These are phyloP conservation scores for Eragrostis curvula DNA, from an alignment of 176 grass and related monocot genomes.

Conservation along the genomic window DNA sequence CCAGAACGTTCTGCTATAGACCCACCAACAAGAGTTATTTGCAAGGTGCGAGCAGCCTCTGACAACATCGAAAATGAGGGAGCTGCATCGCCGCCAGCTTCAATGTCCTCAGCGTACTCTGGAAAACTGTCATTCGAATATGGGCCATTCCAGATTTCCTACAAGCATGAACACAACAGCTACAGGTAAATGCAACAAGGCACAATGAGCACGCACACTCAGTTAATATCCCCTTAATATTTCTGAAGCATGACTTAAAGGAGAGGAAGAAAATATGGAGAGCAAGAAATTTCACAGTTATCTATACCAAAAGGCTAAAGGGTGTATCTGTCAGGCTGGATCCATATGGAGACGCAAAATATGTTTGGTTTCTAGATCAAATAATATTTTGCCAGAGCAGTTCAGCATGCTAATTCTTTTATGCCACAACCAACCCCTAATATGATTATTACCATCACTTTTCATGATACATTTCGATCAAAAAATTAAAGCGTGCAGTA, in stretches of 20 bases:
- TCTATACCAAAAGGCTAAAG: background rate
- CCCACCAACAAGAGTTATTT: conserved; percentile 92
- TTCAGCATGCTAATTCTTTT: background rate
- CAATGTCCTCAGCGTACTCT: conserved; percentile 87
- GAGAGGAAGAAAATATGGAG: background rate
- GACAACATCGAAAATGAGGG: conserved; percentile 92
- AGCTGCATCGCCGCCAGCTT: conserved; percentile 77
- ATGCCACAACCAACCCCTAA: background rate
- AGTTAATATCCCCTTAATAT: too few relatives aligned
- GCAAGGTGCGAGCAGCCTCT: conserved; percentile 63
- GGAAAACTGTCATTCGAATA: conserved; percentile 97
- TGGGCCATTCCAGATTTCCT: conserved; percentile 98
- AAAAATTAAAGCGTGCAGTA: background rate
- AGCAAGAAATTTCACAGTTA: background rate
- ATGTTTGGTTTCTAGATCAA: background rate
- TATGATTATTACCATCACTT: background rate
- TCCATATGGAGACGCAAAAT: background rate
- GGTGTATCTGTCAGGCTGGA: too few relatives aligned
- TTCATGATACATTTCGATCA: background rate
- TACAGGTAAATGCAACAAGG: conserved; percentile 8
- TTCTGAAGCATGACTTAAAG: background rate
- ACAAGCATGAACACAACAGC: conserved; percentile 35
- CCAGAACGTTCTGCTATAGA: conserved; percentile 90
- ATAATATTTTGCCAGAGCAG: background rate
- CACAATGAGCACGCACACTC: background rate